Conservation (phyloP, 139 green algal species). For the Zygnema circumcarinatum region DNA sequence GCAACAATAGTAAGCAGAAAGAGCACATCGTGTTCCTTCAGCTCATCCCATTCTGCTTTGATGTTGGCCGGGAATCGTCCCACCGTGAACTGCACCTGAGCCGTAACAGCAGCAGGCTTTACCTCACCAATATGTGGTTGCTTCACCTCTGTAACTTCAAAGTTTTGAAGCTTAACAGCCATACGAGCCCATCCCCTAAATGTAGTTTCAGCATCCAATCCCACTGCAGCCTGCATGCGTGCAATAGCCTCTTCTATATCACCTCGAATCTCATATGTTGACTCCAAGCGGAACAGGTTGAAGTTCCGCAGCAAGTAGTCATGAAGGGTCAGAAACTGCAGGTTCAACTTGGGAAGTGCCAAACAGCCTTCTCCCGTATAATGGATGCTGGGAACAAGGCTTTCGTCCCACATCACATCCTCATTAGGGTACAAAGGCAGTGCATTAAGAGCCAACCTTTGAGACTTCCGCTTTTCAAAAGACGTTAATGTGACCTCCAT, state of each 20-base stretch:
- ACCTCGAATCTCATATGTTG: slow-evolving; percentile 96
- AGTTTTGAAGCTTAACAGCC: slow-evolving; percentile 75
- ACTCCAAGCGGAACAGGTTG: slow-evolving; percentile 94
- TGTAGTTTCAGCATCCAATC: background rate
- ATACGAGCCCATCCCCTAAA: slow-evolving; percentile 91
- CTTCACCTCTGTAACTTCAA: slow-evolving; percentile 77
- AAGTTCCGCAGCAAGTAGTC: slow-evolving; percentile 99
- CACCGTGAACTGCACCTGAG: slow-evolving; percentile 79
- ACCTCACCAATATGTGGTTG: slow-evolving; percentile 86
- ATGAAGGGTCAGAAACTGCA: slow-evolving; percentile 94
- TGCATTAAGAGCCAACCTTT: slow-evolving; percentile 82
- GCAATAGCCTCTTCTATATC: slow-evolving; percentile 86
- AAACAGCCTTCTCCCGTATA: slow-evolving; percentile 76
- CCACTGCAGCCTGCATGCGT: slow-evolving; percentile 67
- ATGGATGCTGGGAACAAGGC: slow-evolving; percentile 70
- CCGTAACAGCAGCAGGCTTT: slow-evolving; percentile 83
- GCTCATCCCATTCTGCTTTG: slow-evolving; percentile 86
- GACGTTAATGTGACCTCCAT: slow-evolving; percentile 77
- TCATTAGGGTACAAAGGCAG: slow-evolving; percentile 98
- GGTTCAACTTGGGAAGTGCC: slow-evolving; percentile 96
- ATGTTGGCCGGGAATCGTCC: slow-evolving; percentile 69
- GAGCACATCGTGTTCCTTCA: slow-evolving; percentile 93
- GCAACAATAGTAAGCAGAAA: slow-evolving; percentile 84
- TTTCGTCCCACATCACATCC: slow-evolving; percentile 89
- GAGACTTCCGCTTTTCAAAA: slow-evolving; percentile 75